A percentile compares a stretch with the other conserved stretches of the same genome.
Conservation (phyloP, 495 filamentous ascomycete species). For the Penicillium pulvis region DNA sequence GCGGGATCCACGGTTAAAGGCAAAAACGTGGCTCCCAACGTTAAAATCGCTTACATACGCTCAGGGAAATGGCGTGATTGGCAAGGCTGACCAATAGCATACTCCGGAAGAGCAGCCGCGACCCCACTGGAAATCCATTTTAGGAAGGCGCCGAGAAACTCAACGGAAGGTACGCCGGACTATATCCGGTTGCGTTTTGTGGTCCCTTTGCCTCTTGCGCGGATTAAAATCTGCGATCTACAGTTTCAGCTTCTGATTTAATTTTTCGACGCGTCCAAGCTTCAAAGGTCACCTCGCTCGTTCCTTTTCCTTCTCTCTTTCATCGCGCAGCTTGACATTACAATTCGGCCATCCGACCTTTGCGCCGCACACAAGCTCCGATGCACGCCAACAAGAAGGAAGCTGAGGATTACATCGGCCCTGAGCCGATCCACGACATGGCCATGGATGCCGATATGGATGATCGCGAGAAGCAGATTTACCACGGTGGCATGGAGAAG, state of each 20-base stretch:
- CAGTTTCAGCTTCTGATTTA: neutral
- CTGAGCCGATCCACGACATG: neutral
- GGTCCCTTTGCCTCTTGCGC: neutral
- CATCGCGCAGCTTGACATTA: neutral
- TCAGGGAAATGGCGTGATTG: neutral
- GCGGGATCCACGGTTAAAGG: neutral
- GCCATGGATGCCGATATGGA: neutral
- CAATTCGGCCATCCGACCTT: neutral
- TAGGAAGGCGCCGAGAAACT: neutral
- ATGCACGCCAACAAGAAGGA: neutral
- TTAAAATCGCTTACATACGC: neutral
- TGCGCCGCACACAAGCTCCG: neutral
- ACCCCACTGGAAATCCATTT: neutral
- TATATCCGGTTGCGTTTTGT: neutral
- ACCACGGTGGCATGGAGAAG: constrained; percentile 15
- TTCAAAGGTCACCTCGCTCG: neutral
- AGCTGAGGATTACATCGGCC: neutral
- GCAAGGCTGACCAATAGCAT: neutral
- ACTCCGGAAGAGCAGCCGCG: neutral
- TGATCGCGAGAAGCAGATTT: constrained; percentile 10
- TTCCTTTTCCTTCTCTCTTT: neutral
- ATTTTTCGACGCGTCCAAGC: neutral
- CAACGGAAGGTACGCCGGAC: neutral
- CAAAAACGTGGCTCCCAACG: neutral
- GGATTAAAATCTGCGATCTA: neutral